These are phyloP conservation scores for Rhodotorula sp. DNA, from an alignment of 1,284 basidiomycete species.

Conservation along the genomic window DNA sequence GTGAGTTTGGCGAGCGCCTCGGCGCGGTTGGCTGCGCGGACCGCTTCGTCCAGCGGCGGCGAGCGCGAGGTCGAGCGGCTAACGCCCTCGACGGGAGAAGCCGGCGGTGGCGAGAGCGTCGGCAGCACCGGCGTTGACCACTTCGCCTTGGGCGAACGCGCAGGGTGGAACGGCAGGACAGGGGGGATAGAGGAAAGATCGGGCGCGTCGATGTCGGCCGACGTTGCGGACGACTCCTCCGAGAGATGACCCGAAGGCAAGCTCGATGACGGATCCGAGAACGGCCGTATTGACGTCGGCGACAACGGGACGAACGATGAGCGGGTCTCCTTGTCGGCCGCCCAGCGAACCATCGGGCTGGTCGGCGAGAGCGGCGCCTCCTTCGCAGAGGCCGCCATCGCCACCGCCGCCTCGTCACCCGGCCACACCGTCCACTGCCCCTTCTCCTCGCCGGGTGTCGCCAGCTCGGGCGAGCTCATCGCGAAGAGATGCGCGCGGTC, in stretches of 20 bases:
- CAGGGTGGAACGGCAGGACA: neutral
- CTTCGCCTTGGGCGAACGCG: neutral
- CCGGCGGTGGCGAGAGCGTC: neutral
- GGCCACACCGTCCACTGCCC: constrained; percentile 5
- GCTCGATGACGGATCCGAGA: neutral
- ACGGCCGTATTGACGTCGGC: constrained; percentile 1
- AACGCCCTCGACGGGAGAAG: neutral
- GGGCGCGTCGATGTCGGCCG: neutral
- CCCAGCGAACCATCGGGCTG: constrained; percentile 30
- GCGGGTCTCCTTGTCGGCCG: neutral
- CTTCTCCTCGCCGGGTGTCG: constrained; percentile 6
- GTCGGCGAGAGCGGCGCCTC: neutral
- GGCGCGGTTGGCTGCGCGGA: neutral
- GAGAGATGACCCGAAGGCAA: neutral
- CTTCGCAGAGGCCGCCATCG: neutral
- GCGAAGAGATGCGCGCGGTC: constrained; percentile 8
- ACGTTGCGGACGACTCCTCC: neutral
- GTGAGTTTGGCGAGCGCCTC: constrained; percentile 26
- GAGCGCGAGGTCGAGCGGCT: neutral
- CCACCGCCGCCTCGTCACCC: neutral
- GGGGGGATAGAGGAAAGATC: neutral
- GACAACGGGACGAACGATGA: constrained; percentile 19
- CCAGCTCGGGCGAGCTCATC: constrained; percentile 28
- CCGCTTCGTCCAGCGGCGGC: neutral
- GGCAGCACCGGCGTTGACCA: neutral